Base-by-base conservation (phyloP, 1,284 basidiomycete genomes). In the Ustilago trichophora region DNA sequence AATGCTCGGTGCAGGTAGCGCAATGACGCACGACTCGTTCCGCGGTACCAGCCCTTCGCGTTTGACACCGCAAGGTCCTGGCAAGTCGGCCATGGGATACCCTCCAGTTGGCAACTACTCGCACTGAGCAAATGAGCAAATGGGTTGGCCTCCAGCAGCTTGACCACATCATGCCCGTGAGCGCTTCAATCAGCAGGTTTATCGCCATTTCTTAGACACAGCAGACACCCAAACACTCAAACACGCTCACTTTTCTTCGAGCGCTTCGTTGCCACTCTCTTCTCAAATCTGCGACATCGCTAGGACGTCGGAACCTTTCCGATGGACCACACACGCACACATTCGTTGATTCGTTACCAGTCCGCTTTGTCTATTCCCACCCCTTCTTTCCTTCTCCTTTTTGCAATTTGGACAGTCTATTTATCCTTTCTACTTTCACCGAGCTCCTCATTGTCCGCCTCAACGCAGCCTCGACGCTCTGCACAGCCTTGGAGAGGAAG, bases 21-120 rank as follows among this genome's bases (percentile, higher is more conserved):
- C 54, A 12, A 62, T 65, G 49, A 63, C 66, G 2, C 63, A 75
- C 22, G 73, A 73, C 16, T 50, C 41, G 33, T 63, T 45, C 42
- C 38, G 60, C 11, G 67, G 67, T 6, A 55, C 27, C 15, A 65
- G 60, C 15, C 67, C 67, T 5, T 27, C 11, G 12, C 24, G 67
- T 9, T 31, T 60, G 24, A 35, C 43, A 5, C 50, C 53, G 11
- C 44, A 46, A 27, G 49, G 49, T 1, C 50, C 43, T 34, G 67
- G 52, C 4, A 65, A 70, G 46, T 32, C 26, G 3, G 33, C 19
- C 1, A 70, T 70, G 56, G 67, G 56, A 4, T 64, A 65, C 33
- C 65, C 65, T 19, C 65, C 65, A 8, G 42, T 63, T 6, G 65
- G 50, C 15, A 47, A 50, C 35, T 63, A 63, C 51, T 49, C 54